These are phyloP conservation scores for Plasmopara halstedii DNA, from an alignment of 352 stramenopile genomes.

Conservation along the genomic window DNA sequence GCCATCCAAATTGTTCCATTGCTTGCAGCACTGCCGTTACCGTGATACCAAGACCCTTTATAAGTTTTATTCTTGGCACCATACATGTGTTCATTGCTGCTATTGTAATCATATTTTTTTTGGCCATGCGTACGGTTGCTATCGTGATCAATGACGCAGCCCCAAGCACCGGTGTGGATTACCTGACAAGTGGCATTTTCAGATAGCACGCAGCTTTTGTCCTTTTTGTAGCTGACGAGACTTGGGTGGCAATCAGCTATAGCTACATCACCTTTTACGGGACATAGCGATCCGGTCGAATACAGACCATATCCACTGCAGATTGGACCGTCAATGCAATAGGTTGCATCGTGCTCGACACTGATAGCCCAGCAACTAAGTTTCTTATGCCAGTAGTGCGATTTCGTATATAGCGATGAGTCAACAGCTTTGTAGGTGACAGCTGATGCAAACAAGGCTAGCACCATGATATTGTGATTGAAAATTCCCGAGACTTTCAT, in stretches of 20 bases:
- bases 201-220: constrained; percentile 40
- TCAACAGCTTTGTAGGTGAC: constrained; percentile 4
- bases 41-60: constrained; percentile 2
- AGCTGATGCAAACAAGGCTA: constrained; percentile 5
- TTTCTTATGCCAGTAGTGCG: constrained; percentile 23
- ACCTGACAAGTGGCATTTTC: constrained; percentile 48
- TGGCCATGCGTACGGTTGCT: constrained; percentile 14
- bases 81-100: not conserved
- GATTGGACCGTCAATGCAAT: constrained; percentile 42
- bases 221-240: constrained; percentile 40
- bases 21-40: constrained; percentile 1
- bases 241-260: constrained; percentile 44
- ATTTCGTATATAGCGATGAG: constrained; percentile 6
- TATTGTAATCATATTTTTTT: not conserved
- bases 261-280: constrained; percentile 36
- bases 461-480: constrained; percentile 4
- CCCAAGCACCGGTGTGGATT: constrained; percentile 62
- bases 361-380: constrained; percentile 32
- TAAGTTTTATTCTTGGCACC: constrained; percentile 1
- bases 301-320: constrained; percentile 26
- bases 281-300: constrained; percentile 29
- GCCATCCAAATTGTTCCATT: constrained; percentile 13
- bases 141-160: constrained; percentile 33
- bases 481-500: constrained; percentile 27
- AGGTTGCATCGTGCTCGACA: constrained; percentile 40